These are phyloP conservation scores for Magnaporthales sp. DNA, from an alignment of 2,329 filamentous ascomycete species.

Conservation along the genomic window DNA sequence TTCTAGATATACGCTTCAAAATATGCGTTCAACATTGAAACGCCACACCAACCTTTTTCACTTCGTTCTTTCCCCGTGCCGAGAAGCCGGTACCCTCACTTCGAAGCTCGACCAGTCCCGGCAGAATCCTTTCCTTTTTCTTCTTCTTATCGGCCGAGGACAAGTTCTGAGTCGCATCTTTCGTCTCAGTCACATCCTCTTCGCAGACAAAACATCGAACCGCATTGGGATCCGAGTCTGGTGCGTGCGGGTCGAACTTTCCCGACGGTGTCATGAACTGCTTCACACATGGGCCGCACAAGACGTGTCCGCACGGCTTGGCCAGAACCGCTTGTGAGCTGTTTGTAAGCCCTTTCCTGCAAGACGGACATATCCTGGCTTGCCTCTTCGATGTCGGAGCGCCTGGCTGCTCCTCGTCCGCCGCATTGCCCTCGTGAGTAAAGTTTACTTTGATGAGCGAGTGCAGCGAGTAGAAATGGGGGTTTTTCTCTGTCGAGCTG, in stretches of 20 bases:
- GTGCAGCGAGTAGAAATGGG: slow-evolving; percentile 72
- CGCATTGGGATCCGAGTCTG: slow-evolving; percentile 30
- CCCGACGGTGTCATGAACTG: slow-evolving; percentile 65
- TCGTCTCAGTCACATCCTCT: slow-evolving; percentile 53
- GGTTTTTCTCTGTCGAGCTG: slow-evolving; percentile 54
- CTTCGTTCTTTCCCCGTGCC: slow-evolving; percentile 72
- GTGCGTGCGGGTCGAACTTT: slow-evolving; percentile 51
- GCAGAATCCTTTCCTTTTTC: slow-evolving; percentile 49
- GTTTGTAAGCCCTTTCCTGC: slow-evolving; percentile 75
- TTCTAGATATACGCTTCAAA: not conserved
- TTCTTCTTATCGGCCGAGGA: slow-evolving; percentile 16
- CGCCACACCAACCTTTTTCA: slow-evolving; percentile 63
- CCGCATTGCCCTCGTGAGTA: slow-evolving; percentile 46
- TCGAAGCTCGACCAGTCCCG: slow-evolving; percentile 69
- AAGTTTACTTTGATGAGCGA: slow-evolving; percentile 70
- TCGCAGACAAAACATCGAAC: slow-evolving; percentile 83
- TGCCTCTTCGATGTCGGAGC: slow-evolving; percentile 23
- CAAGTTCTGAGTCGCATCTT: slow-evolving; percentile 20
- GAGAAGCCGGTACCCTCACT: slow-evolving; percentile 92
- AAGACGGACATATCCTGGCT: slow-evolving; percentile 65
- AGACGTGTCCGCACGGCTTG: slow-evolving; percentile 83
- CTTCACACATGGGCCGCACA: slow-evolving; percentile 76
- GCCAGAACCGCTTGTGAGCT: slow-evolving; percentile 73
- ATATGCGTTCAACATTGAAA: slow-evolving; percentile 12
- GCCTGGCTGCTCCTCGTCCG: not conserved